A percentile compares a stretch with the other conserved stretches of the same genome.
phyloP scores from a whole-genome alignment of 352 stramenopile genomes.

The Phytophthora idaei region DNA sequence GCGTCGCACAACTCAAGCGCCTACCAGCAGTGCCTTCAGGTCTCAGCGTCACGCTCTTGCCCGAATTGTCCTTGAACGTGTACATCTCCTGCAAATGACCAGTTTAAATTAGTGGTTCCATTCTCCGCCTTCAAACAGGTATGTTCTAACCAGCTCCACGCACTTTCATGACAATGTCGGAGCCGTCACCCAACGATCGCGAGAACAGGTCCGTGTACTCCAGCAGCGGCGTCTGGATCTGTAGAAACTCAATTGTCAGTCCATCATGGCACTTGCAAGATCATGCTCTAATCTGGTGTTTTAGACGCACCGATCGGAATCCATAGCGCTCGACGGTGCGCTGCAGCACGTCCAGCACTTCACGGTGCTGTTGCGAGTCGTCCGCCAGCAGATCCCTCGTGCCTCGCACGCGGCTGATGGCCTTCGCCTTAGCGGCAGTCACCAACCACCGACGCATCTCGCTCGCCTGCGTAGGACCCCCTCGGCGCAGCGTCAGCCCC shows the following conservation, averaged over 20 bases:
- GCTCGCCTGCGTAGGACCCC: neutral
- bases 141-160: neutral
- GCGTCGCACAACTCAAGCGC: neutral
- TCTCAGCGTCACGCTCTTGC: conserved; percentile 85
- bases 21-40: conserved; percentile 84
- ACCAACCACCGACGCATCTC: conserved; percentile 33
- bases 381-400: conserved; percentile 75
- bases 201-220: conserved; percentile 89
- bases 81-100: conserved; percentile 81
- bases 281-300: neutral
- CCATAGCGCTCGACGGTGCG: conserved; percentile 70
- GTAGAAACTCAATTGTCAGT: neutral
- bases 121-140: neutral
- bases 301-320: conserved; percentile 62
- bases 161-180: conserved; percentile 90
- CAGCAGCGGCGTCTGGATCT: conserved; percentile 87
- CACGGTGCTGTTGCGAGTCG: conserved; percentile 65
- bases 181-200: conserved; percentile 81
- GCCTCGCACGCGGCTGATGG: conserved; percentile 67
- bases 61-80: conserved; percentile 88
- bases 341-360: conserved; percentile 65
- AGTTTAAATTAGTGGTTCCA: neutral
- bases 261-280: neutral
- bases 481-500: conserved; percentile 7
- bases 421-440: conserved; percentile 32